Evolutionary conservation across 176 grass and related monocot species (phyloP).

Genomic region (sorghum (Sorghum bicolor)): DNA sequence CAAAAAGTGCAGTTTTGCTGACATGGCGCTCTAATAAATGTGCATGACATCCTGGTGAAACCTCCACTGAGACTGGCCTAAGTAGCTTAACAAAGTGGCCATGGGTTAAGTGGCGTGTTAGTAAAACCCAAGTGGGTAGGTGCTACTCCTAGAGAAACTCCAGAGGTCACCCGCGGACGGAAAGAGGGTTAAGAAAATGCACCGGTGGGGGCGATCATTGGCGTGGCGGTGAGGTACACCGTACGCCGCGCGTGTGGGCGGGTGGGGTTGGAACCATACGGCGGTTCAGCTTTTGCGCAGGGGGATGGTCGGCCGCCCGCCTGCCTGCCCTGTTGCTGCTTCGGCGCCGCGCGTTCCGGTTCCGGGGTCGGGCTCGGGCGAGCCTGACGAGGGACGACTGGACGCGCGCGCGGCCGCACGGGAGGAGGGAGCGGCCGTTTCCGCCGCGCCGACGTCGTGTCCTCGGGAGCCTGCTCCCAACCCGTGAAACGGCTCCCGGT

Average conservation of each 20-base stretch:
- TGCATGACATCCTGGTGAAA: no score
- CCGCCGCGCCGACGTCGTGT: slow-evolving; percentile 27
- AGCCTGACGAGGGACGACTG: neutral
- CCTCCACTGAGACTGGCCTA: no score
- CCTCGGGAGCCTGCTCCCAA: neutral
- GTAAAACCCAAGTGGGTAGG: neutral
- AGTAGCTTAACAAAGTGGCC: neutral
- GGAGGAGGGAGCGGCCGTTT: neutral
- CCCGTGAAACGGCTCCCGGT: neutral
- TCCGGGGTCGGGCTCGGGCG: neutral
- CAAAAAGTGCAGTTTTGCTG: no score
- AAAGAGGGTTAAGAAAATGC: neutral
- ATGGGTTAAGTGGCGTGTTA: neutral
- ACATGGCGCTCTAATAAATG: no score
- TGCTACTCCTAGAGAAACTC: neutral
- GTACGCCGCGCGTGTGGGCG: neutral
- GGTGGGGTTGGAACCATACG: slow-evolving; percentile 10
- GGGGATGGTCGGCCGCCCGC: neutral
- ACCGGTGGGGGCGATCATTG: neutral
- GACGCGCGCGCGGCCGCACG: neutral
- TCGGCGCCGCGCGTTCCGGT: slow-evolving; percentile 25
- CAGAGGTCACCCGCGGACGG: neutral
- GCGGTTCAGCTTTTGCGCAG: slow-evolving; percentile 29
- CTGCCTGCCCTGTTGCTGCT: neutral
- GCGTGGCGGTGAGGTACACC: neutral